phyloP scores from a whole-genome alignment of 2,329 filamentous ascomycete species.

The Colletotrichum zoysiae region DNA sequence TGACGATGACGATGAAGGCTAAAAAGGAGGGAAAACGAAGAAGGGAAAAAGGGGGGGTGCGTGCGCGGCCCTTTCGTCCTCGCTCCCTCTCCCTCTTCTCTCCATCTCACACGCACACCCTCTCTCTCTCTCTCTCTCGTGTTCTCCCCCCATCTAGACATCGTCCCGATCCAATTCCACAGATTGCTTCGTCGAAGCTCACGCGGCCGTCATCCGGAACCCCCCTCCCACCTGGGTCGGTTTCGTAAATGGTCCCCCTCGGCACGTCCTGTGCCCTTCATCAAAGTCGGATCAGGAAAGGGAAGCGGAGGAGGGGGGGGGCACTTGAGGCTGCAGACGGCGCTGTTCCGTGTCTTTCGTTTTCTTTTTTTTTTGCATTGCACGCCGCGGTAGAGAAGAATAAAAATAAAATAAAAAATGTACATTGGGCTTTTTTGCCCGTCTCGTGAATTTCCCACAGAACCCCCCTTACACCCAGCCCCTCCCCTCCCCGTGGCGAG shows the following conservation, averaged over 20 bases:
- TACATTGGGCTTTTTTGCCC: background rate
- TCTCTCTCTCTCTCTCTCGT: background rate
- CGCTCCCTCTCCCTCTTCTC: background rate
- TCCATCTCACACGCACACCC: too few species aligned
- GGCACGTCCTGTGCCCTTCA: background rate
- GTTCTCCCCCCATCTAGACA: background rate
- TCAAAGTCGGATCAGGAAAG: background rate
- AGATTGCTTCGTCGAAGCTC: background rate
- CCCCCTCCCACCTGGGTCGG: too few species aligned
- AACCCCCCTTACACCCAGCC: too few species aligned
- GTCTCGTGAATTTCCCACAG: background rate
- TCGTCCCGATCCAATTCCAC: background rate
- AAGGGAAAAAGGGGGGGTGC: too few species aligned
- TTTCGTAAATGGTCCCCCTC: too few species aligned
- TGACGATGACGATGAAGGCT: background rate
- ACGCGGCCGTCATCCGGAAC: background rate
- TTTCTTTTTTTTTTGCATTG: background rate
- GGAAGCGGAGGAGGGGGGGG: background rate
- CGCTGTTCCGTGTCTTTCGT: background rate
- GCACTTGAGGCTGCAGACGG: background rate
- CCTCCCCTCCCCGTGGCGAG: background rate
- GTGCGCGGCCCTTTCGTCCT: too few species aligned
- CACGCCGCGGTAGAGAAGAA: background rate
- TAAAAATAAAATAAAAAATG: background rate
- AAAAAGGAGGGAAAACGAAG: background rate